phyloP scores from a whole-genome alignment of 805 yeast species.

The Metschnikowia colocasiae region DNA sequence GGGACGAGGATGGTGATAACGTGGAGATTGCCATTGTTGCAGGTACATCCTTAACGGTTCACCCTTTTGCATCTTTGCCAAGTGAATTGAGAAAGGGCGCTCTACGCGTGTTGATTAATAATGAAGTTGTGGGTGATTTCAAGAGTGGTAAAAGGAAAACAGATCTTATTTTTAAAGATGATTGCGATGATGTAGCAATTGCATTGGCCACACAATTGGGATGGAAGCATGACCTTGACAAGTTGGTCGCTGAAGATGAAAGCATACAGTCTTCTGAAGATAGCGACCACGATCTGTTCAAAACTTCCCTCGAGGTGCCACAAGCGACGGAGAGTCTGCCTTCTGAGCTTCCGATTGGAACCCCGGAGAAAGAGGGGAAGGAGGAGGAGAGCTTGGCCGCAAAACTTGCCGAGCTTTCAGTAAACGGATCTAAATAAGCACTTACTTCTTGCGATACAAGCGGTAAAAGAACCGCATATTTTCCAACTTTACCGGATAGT shows the following conservation, averaged over 20 bases:
- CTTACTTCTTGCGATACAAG: slow-evolving; percentile 54
- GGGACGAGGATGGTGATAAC: slow-evolving; percentile 55
- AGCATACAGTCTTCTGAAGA: background rate
- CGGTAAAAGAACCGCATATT: slow-evolving; percentile 86
- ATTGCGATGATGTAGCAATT: slow-evolving; percentile 64
- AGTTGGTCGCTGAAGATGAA: slow-evolving; percentile 25
- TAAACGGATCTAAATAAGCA: background rate
- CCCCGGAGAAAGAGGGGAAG: slow-evolving; percentile 6
- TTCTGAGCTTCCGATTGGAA: background rate
- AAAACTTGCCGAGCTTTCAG: background rate
- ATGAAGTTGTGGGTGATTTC: slow-evolving; percentile 76
- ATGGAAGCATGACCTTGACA: slow-evolving; percentile 57
- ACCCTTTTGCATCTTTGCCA: slow-evolving; percentile 87
- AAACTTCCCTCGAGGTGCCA: background rate
- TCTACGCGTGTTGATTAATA: slow-evolving; percentile 66
- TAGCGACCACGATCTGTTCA: background rate
- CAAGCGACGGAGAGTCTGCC: background rate
- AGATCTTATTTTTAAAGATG: slow-evolving; percentile 60
- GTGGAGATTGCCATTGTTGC: slow-evolving; percentile 79
- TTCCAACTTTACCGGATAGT: slow-evolving; percentile 67
- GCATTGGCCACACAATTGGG: slow-evolving; percentile 53
- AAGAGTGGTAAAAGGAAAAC: slow-evolving; percentile 42
- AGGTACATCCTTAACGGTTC: slow-evolving; percentile 86
- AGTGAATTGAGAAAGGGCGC: slow-evolving; percentile 49
- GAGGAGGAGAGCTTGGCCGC: background rate